phyloP scores from a whole-genome alignment of 176 grass and related monocot genomes.

The Zizania latifolia region DNA sequence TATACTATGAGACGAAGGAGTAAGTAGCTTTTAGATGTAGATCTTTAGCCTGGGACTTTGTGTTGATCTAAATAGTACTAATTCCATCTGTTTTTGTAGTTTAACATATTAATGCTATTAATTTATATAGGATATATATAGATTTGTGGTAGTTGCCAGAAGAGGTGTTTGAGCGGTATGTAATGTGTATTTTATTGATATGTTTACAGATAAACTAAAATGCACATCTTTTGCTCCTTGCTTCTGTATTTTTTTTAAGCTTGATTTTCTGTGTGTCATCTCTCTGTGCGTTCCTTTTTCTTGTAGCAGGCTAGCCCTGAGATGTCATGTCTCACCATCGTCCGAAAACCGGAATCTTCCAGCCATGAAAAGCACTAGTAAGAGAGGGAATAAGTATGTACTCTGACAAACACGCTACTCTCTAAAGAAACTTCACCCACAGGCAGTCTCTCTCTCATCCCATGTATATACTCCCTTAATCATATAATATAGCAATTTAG shows the following conservation, averaged over 20 bases:
- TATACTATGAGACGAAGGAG: no score
- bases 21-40: conserved; percentile 20
- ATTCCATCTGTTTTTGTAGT: neutral
- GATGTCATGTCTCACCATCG: conserved; percentile 61
- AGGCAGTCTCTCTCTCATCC: conserved; percentile 9
- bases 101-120: neutral
- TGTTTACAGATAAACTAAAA: conserved; percentile 1
- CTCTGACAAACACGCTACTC: conserved; percentile 48
- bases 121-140: neutral
- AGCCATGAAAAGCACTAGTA: conserved; percentile 59
- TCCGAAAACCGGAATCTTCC: conserved; percentile 55
- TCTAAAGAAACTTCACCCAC: conserved; percentile 18
- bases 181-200: conserved; percentile 19
- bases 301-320: conserved; percentile 46
- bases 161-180: no score
- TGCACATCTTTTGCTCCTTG: neutral
- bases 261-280: conserved; percentile 42
- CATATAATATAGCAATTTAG: no score
- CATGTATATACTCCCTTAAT: no score
- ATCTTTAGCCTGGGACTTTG: conserved; percentile 24
- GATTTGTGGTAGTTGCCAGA: no score
- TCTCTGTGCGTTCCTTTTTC: conserved; percentile 35
- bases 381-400: conserved; percentile 51
- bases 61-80: conserved; percentile 15
- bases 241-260: conserved; percentile 28